Evolutionary conservation across 176 grass and related monocot species (phyloP).

Genomic region (Oryza meridionalis): DNA sequence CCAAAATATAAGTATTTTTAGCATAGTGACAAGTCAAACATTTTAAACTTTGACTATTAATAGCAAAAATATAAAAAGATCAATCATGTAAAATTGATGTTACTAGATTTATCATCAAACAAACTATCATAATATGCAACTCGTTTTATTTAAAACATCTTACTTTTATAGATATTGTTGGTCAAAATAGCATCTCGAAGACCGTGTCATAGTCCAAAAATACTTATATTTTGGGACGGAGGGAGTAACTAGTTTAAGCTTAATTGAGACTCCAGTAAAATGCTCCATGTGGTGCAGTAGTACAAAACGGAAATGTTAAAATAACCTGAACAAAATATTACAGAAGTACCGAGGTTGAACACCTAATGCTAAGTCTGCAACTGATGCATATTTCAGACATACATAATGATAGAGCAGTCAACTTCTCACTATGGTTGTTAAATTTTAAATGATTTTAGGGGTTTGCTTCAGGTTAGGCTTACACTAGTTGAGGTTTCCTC

Average conservation of each 20-base stretch:
- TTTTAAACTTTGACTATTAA: too few relatives aligned
- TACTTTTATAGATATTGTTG: too few relatives aligned
- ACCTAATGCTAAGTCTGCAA: neutral
- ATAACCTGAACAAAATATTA: neutral
- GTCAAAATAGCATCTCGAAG: too few relatives aligned
- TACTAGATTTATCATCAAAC: too few relatives aligned
- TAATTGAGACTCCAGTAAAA: neutral
- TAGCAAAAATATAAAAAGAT: too few relatives aligned
- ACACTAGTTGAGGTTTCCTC: neutral
- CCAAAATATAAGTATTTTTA: too few relatives aligned
- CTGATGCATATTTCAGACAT: neutral
- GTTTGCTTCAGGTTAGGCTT: neutral
- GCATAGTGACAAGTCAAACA: too few relatives aligned
- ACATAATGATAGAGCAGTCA: neutral
- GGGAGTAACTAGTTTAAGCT: neutral
- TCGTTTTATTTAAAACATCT: too few relatives aligned
- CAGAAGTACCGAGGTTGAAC: neutral
- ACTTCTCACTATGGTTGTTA: neutral
- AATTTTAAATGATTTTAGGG: neutral
- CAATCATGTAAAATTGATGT: too few relatives aligned
- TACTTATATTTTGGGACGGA: too few relatives aligned
- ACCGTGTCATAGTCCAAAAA: too few relatives aligned
- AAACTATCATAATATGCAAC: too few relatives aligned
- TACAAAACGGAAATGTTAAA: conserved; percentile 16
- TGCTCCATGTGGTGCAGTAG: conserved; percentile 1